phyloP scores from a whole-genome alignment of 2,329 filamentous ascomycete genomes.

The Venturia aucupariae region DNA sequence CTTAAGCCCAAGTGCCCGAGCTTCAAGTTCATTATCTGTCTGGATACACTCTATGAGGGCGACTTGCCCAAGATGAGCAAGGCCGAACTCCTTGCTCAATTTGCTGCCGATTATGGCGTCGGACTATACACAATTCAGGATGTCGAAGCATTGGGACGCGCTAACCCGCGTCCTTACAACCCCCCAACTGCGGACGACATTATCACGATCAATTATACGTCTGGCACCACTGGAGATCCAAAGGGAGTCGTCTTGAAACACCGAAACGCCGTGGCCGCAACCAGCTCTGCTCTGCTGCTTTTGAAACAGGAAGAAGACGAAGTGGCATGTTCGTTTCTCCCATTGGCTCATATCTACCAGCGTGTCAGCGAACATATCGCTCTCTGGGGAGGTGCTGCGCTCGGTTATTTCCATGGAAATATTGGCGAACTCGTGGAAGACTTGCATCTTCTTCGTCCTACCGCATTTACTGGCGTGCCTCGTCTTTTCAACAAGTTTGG shows the following conservation, averaged over 20 bases:
- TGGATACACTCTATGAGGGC: slow-evolving; percentile 70
- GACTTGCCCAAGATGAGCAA: slow-evolving; percentile 74
- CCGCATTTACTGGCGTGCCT: slow-evolving; percentile 78
- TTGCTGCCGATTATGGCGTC: slow-evolving; percentile 67
- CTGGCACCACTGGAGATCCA: slow-evolving; percentile 71
- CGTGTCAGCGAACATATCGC: slow-evolving; percentile 71
- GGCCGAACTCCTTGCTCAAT: slow-evolving; percentile 61
- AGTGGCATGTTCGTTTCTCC: slow-evolving; percentile 75
- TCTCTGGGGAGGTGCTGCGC: slow-evolving; percentile 60
- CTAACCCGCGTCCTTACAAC: slow-evolving; percentile 59
- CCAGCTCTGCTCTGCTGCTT: slow-evolving; percentile 51
- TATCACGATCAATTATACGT: slow-evolving; percentile 87
- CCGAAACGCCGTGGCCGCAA: slow-evolving; percentile 65
- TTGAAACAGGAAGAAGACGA: slow-evolving; percentile 48
- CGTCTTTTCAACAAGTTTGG: slow-evolving; percentile 88
- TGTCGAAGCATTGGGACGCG: slow-evolving; percentile 71
- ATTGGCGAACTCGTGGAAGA: slow-evolving; percentile 81
- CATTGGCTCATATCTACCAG: slow-evolving; percentile 88
- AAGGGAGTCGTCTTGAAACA: slow-evolving; percentile 83
- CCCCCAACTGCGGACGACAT: slow-evolving; percentile 66
- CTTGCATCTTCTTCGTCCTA: slow-evolving; percentile 76
- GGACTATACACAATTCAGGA: slow-evolving; percentile 69
- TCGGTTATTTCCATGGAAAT: slow-evolving; percentile 94
- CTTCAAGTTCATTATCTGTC: slow-evolving; percentile 78
- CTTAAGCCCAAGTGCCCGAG: slow-evolving; percentile 66